phyloP scores from a whole-genome alignment of 2,329 filamentous ascomycete genomes.

The Raffaelea albimanens region DNA sequence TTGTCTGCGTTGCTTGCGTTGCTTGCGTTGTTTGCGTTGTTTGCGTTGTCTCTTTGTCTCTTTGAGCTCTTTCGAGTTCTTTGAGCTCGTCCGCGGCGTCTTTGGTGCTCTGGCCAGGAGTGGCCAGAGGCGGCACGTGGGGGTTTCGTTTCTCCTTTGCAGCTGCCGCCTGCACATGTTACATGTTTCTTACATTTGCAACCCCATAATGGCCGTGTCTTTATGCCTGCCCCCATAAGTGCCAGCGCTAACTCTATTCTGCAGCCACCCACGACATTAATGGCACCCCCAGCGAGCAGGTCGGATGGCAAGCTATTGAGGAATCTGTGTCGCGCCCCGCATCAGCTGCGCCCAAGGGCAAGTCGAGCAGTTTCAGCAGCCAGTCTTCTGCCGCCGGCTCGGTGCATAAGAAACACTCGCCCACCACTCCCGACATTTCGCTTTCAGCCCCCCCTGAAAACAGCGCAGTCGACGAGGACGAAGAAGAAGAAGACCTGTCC shows the following conservation, averaged over 20 bases:
- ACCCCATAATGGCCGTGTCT: too few relatives aligned
- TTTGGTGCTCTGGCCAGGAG: too few relatives aligned
- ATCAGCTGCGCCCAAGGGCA: slow-evolving; percentile 10
- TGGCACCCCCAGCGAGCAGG: slow-evolving; percentile 80
- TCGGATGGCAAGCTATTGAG: slow-evolving; percentile 80
- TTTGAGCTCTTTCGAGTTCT: background rate
- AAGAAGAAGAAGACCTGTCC: slow-evolving; percentile 18
- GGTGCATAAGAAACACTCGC: slow-evolving; percentile 19
- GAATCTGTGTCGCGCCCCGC: slow-evolving; percentile 61
- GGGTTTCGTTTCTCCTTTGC: background rate
- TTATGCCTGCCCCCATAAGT: too few relatives aligned
- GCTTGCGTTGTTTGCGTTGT: background rate
- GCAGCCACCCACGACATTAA: slow-evolving; percentile 54
- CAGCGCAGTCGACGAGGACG: slow-evolving; percentile 43
- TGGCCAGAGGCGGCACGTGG: background rate
- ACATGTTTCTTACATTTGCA: too few relatives aligned
- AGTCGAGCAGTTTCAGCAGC: slow-evolving; percentile 10
- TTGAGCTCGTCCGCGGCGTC: too few relatives aligned
- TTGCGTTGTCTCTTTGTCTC: background rate
- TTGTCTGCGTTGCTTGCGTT: background rate
- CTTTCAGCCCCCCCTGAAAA: slow-evolving; percentile 20
- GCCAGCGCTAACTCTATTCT: slow-evolving; percentile 17
- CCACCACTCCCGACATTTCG: slow-evolving; percentile 16
- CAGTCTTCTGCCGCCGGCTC: slow-evolving; percentile 15
- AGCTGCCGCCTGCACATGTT: background rate